Conservation (phyloP, 1,284 basidiomycete genomes). For the Phenoliferia sp. region DNA sequence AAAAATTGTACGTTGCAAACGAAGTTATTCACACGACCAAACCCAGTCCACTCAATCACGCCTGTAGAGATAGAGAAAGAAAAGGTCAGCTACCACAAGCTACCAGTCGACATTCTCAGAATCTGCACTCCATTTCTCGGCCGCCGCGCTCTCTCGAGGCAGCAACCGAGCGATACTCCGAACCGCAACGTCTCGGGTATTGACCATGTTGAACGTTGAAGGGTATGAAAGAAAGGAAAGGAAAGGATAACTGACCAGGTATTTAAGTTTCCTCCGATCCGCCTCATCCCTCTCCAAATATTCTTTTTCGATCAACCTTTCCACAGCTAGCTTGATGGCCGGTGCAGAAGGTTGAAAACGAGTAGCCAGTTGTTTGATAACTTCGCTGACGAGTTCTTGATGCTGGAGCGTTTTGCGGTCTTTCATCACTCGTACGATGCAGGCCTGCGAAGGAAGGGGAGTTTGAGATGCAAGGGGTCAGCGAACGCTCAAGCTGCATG, state of each 20-base stretch:
- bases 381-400: constrained; percentile 85
- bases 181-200: no score
- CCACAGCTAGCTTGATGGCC: constrained; percentile 90
- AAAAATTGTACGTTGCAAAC: no score
- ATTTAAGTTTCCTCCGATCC: constrained; percentile 35
- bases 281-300: constrained; percentile 38
- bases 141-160: neutral
- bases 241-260: constrained; percentile 21
- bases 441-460: constrained; percentile 62
- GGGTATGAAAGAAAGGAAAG: neutral
- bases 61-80: no score
- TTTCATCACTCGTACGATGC: constrained; percentile 98
- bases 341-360: constrained; percentile 83
- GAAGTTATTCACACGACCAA: no score
- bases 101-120: no score
- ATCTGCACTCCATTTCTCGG: neutral
- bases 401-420: constrained; percentile 84
- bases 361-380: constrained; percentile 73
- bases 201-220: neutral
- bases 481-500: neutral
- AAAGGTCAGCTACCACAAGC: no score
- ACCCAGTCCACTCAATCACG: no score
- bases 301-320: constrained; percentile 75
- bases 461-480: neutral
- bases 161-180: no score